Conservation (phyloP, 1,139 yeast species). For the Yamadazyma diospyri region DNA sequence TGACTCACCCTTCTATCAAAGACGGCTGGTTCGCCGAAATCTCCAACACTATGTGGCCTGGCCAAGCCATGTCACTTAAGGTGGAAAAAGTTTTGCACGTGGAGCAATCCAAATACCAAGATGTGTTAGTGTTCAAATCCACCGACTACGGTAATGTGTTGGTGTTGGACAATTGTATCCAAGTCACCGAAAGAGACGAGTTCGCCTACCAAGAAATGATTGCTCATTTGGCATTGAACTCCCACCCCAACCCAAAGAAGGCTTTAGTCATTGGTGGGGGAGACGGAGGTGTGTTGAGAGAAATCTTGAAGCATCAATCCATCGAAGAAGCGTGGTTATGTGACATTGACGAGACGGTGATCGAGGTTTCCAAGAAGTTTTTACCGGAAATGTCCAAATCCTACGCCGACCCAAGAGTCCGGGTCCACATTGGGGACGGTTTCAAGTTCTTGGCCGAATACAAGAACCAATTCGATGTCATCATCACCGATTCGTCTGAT, state of each 20-base stretch:
- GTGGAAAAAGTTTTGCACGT: slow-evolving; percentile 80
- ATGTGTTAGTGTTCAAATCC: slow-evolving; percentile 82
- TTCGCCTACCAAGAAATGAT: slow-evolving; percentile 96
- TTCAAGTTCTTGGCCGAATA: slow-evolving; percentile 82
- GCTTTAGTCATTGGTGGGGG: slow-evolving; percentile 95
- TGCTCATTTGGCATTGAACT: slow-evolving; percentile 81
- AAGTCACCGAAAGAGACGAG: slow-evolving; percentile 92
- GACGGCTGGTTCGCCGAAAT: slow-evolving; percentile 94
- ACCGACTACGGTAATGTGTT: slow-evolving; percentile 87
- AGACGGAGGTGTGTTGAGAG: slow-evolving; percentile 94
- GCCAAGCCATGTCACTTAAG: slow-evolving; percentile 85
- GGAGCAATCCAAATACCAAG: slow-evolving; percentile 83
- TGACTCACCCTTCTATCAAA: slow-evolving; percentile 64
- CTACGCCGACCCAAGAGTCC: slow-evolving; percentile 76
- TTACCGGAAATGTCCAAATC: slow-evolving; percentile 82
- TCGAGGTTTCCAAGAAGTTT: slow-evolving; percentile 74
- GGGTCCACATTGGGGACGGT: slow-evolving; percentile 85
- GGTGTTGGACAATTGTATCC: slow-evolving; percentile 87
- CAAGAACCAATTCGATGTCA: slow-evolving; percentile 74
- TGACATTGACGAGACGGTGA: slow-evolving; percentile 91
- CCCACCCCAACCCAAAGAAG: slow-evolving; percentile 86
- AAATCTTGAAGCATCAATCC: slow-evolving; percentile 78
- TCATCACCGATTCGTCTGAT: slow-evolving; percentile 91
- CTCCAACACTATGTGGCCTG: slow-evolving; percentile 91
- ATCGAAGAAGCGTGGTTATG: slow-evolving; percentile 86